Conservation (phyloP, 768 basidiomycete species). For the Mycena sanguinolenta region DNA sequence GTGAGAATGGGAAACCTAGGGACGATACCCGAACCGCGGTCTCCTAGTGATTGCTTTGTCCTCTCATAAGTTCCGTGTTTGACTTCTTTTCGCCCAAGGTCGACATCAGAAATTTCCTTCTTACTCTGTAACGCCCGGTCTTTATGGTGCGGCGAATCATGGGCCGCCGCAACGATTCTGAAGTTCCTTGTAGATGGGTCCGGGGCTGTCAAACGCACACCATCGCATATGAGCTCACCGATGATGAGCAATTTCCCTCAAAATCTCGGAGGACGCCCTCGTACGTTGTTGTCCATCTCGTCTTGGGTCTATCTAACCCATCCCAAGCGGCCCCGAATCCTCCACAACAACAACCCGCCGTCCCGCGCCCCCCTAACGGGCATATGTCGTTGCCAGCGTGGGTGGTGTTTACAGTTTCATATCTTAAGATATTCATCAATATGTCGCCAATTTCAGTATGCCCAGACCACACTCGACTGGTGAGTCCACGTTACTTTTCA, state of each 20-base stretch:
- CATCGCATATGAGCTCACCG: slow-evolving; percentile 7
- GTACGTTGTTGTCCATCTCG: neutral
- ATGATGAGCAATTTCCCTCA: slow-evolving; percentile 20
- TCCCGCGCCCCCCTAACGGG: slow-evolving; percentile 24
- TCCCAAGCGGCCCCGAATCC: neutral
- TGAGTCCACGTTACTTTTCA: neutral
- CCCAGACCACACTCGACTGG: neutral
- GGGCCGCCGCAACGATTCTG: neutral
- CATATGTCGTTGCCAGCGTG: slow-evolving; percentile 22
- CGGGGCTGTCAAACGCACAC: slow-evolving; percentile 15
- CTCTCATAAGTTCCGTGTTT: too few species aligned
- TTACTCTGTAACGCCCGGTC: neutral
- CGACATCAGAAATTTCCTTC: slow-evolving; percentile 20
- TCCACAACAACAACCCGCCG: slow-evolving; percentile 10
- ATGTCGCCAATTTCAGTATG: neutral
- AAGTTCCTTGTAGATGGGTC: slow-evolving; percentile 12
- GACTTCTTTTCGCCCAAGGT: neutral
- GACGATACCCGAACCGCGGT: slow-evolving; percentile 1
- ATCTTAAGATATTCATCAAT: neutral
- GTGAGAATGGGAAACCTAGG: slow-evolving; percentile 14
- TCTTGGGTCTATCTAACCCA: neutral
- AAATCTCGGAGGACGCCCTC: slow-evolving; percentile 6
- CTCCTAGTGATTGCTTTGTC: neutral
- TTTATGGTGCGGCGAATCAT: slow-evolving; percentile 20
- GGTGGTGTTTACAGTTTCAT: neutral